A percentile compares a stretch with the other conserved stretches of the same genome.
phyloP scores from a whole-genome alignment of 169 alveolate genomes.

The Plasmodium vivax region DNA sequence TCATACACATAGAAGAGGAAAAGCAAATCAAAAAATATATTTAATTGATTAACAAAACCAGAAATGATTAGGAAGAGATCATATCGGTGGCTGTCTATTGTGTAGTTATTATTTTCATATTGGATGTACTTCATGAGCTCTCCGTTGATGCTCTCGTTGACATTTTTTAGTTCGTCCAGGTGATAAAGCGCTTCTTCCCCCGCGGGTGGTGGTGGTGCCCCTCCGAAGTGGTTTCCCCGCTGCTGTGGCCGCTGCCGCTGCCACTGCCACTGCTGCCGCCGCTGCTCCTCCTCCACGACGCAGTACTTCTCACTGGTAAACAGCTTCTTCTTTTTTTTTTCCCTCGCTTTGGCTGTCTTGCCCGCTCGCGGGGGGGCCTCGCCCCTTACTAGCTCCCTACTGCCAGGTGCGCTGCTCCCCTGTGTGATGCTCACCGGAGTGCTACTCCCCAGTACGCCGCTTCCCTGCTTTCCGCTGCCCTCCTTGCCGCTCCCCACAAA shows the following conservation, averaged over 20 bases:
- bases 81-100: slow-evolving; percentile 14
- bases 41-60: slow-evolving; percentile 62
- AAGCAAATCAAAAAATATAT: slow-evolving; percentile 30
- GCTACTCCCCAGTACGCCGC: not conserved
- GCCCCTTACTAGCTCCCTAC: not conserved
- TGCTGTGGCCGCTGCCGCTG: not conserved
- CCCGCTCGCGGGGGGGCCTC: not conserved
- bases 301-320: slow-evolving; percentile 47
- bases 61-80: slow-evolving; percentile 34
- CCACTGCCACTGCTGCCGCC: not conserved
- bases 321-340: slow-evolving; percentile 12
- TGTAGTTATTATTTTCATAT: slow-evolving; percentile 62
- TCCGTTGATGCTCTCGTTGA: slow-evolving; percentile 22
- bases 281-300: not conserved
- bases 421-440: not conserved
- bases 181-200: slow-evolving; percentile 7
- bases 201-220: not conserved
- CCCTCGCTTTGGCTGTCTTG: not conserved
- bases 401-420: too few relatives aligned
- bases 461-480: too few relatives aligned
- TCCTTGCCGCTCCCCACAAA: not conserved
- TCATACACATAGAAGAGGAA: slow-evolving; percentile 53
- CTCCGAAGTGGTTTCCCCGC: not conserved
- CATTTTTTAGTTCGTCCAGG: slow-evolving; percentile 14
- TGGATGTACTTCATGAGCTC: slow-evolving; percentile 67